Conservation (phyloP, 352 stramenopile genomes). For the Poterioochromonas sp. region DNA sequence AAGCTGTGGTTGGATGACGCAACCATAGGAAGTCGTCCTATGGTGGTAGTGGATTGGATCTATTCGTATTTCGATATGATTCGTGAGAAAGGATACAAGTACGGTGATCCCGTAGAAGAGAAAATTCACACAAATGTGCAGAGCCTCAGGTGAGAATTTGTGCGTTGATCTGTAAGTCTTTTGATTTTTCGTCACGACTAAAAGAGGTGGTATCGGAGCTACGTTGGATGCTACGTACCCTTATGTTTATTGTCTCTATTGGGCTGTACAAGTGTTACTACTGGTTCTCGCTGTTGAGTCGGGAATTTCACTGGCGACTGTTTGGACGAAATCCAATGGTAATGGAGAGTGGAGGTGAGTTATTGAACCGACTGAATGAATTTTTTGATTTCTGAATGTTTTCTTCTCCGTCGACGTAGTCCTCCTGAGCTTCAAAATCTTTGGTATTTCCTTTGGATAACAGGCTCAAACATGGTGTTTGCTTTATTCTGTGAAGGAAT, state of each 20-base stretch:
- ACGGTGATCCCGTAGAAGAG: background rate
- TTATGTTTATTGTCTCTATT: background rate
- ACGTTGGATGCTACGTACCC: background rate
- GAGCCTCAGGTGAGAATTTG: too few relatives aligned
- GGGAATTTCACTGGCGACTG: background rate
- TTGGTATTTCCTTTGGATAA: constrained; percentile 1
- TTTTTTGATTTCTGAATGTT: too few relatives aligned
- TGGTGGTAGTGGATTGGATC: constrained; percentile 1
- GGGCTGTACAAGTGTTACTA: constrained; percentile 1
- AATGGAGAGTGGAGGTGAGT: background rate
- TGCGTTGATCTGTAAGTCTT: too few relatives aligned
- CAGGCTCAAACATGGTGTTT: background rate
- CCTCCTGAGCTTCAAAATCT: background rate
- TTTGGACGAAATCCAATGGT: background rate
- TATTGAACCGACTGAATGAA: too few relatives aligned
- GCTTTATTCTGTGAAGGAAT: constrained; percentile 1
- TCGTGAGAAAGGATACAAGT: background rate
- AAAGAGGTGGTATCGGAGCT: background rate
- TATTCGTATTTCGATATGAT: background rate
- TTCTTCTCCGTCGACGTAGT: too few relatives aligned
- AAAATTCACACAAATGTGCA: background rate
- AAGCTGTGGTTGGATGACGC: background rate
- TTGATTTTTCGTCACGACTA: too few relatives aligned
- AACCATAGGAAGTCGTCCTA: background rate
- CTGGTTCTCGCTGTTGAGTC: background rate